These are phyloP conservation scores for Fusarium nygamai DNA, from an alignment of 2,329 filamentous ascomycete species.

Conservation along the genomic window DNA sequence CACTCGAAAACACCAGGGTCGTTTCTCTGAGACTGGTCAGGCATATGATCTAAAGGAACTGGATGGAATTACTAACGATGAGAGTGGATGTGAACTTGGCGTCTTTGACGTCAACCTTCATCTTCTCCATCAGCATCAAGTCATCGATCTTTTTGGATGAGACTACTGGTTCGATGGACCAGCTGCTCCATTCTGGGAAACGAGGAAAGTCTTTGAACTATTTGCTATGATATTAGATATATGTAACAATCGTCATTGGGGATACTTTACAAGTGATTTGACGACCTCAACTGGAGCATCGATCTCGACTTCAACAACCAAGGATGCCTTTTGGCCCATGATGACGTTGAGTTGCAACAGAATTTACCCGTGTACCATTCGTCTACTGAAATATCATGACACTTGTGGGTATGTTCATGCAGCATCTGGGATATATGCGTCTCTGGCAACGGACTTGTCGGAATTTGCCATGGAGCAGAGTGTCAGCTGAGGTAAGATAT, in stretches of 20 bases:
- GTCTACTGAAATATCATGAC: accelerated
- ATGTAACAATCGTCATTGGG: accelerated
- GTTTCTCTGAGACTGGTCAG: not conserved
- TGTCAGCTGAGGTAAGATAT: not conserved
- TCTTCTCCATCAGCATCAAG: not conserved
- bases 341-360: accelerated
- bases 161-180: not conserved
- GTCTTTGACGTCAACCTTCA: not conserved
- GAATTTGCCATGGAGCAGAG: not conserved
- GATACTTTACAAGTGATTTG: not conserved
- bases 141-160: not conserved
- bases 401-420: accelerated
- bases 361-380: accelerated
- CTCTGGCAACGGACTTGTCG: not conserved
- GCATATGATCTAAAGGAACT: accelerated
- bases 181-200: conserved; percentile 11
- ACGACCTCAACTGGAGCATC: conserved; percentile 5
- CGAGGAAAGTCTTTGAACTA: conserved; percentile 6
- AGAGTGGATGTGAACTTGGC: conserved; percentile 7
- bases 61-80: not conserved
- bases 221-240: not conserved
- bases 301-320: conserved; percentile 11
- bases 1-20: not conserved
- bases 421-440: not conserved
- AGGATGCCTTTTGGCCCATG: conserved; percentile 8